These are phyloP conservation scores for Cytospora leucostoma DNA, from an alignment of 2,329 filamentous ascomycete genomes.

Conservation along the genomic window DNA sequence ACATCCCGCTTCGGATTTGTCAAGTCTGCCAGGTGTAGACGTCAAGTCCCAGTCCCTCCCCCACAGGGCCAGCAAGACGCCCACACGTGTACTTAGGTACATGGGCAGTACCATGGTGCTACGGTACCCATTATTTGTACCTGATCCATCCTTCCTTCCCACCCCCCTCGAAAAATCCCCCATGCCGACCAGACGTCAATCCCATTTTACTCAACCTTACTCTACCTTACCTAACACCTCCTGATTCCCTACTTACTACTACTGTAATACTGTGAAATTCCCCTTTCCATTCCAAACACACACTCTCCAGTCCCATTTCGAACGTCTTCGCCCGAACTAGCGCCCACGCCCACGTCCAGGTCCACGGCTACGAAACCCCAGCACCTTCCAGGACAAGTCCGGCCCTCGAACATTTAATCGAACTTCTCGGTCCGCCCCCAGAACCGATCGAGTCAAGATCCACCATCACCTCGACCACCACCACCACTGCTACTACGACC, in stretches of 20 bases:
- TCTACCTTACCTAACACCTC: neutral
- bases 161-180: neutral
- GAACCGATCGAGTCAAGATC: neutral
- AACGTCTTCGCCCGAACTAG: neutral
- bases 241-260: conserved; percentile 1
- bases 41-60: neutral
- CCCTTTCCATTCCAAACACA: neutral
- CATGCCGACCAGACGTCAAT: neutral
- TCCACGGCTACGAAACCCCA: neutral
- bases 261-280: neutral
- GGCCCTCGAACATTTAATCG: neutral
- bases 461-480: neutral
- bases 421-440: neutral
- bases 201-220: neutral
- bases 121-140: neutral
- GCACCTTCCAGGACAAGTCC: neutral
- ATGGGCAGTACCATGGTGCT: neutral
- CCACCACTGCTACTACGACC: neutral
- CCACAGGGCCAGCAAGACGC: neutral
- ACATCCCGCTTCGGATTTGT: neutral
- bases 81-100: neutral
- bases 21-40: neutral
- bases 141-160: neutral
- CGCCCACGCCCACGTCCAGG: neutral
- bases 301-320: neutral